Evolutionary conservation across 768 basidiomycete species (phyloP).

Genomic region (Sistotremastrum niveocremeum): DNA sequence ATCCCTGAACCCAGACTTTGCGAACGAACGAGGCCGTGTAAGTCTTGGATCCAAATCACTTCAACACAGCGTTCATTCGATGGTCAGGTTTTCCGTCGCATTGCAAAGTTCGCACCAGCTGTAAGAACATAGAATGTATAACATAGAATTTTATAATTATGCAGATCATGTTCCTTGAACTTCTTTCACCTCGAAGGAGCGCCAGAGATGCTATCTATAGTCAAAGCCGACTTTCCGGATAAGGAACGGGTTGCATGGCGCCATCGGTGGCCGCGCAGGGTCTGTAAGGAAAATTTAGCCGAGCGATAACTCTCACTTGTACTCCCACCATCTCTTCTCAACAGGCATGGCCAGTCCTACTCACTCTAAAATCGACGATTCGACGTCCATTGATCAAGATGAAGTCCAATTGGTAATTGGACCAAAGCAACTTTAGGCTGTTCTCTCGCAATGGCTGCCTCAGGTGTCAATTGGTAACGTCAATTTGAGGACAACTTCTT

Average conservation of each 20-base stretch:
- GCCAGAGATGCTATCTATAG: no score
- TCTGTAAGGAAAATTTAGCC: no score
- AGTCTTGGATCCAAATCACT: background rate
- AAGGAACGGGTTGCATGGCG: no score
- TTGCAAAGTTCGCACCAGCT: background rate
- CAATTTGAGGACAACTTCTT: slow-evolving; percentile 51
- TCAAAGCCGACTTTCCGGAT: no score
- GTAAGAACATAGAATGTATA: no score
- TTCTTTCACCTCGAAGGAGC: no score
- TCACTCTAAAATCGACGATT: slow-evolving; percentile 13
- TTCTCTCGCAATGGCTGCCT: slow-evolving; percentile 17
- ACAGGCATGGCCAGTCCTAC: slow-evolving; percentile 2
- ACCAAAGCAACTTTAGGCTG: slow-evolving; percentile 15
- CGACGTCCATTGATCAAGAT: slow-evolving; percentile 27
- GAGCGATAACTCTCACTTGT: no score
- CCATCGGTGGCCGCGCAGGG: no score
- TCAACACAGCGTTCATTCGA: slow-evolving; percentile 3
- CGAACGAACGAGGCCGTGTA: slow-evolving; percentile 12
- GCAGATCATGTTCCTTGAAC: no score
- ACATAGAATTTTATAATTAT: no score
- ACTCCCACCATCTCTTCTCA: no score
- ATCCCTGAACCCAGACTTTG: slow-evolving; percentile 5
- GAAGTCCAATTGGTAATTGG: slow-evolving; percentile 45
- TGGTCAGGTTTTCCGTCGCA: background rate
- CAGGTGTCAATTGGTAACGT: slow-evolving; percentile 56